These are phyloP conservation scores for Fagopyrum esculentum DNA, from an alignment of 148 eudicot genomes.

Conservation along the genomic window DNA sequence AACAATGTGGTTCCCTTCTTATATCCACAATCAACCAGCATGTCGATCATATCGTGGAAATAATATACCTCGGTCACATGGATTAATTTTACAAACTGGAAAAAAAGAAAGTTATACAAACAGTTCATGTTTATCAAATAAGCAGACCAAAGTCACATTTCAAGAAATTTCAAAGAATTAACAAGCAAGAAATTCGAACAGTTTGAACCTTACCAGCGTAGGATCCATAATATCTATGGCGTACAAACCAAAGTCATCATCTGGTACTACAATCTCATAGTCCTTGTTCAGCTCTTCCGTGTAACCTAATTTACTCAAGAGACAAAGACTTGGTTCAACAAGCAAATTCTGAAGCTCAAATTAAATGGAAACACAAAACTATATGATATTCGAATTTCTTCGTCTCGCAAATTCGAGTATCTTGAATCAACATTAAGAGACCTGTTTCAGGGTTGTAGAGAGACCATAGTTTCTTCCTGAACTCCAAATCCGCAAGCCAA, in stretches of 20 bases:
- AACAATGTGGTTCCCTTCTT: conserved; percentile 93
- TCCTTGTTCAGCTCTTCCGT: conserved; percentile 64
- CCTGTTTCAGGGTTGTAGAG: conserved; percentile 75
- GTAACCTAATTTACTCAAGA: conserved; percentile 44
- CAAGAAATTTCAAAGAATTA: not conserved
- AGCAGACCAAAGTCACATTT: not conserved
- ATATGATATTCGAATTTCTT: not conserved
- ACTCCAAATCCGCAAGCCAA: conserved; percentile 76
- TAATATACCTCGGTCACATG: conserved; percentile 76
- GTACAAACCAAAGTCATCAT: conserved; percentile 88
- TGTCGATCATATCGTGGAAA: conserved; percentile 93
- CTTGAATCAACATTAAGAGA: conserved; percentile 4
- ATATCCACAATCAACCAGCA: conserved; percentile 84
- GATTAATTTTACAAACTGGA: conserved; percentile 61
- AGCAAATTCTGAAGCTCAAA: not conserved
- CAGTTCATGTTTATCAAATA: not conserved
- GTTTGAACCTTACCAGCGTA: conserved; percentile 45
- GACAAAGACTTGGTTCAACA: not conserved
- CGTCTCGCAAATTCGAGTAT: not conserved
- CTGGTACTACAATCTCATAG: conserved; percentile 69
- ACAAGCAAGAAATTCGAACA: not conserved
- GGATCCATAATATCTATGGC: conserved; percentile 97
- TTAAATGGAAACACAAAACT: not conserved
- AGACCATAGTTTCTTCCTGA: conserved; percentile 68
- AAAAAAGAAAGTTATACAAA: not conserved